Evolutionary conservation across 2,329 filamentous ascomycete genomes (phyloP), one percentile per base, ranked within the genome.

Genomic region (Cladobotryum protrusum): DNA sequence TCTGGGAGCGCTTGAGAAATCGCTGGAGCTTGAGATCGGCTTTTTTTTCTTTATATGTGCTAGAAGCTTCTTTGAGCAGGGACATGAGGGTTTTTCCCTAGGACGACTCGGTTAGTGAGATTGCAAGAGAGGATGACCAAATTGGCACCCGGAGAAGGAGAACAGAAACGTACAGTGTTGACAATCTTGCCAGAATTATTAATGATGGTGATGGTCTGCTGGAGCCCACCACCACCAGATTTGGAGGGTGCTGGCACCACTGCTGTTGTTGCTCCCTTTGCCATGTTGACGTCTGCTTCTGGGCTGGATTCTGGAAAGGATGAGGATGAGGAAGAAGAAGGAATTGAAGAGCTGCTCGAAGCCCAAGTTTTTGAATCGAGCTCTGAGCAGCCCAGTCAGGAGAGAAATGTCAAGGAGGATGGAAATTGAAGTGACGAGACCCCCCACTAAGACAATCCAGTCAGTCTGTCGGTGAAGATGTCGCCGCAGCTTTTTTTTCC

Each of bases 161-260:
- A 45, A 40, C n/a, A 17, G 34, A 47, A 11, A 75, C 85, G 67
- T 76, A 91, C 89, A 52, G 86, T 93, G 76, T 85, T 91, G 60
- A 96, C 88, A 45, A 95, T 84, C 72, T 95, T 95, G 61, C 89
- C 89, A 51, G 89, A 93, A 62, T 78, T 90, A 73, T 95, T 93
- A 70, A 95, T 86, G 62, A 95, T 87, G 57, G 89, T 91, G 59
- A 96, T 83, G 45, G 88, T 92, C 70, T 95, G 85, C 48, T 74
- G 69, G 54, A 75, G 67, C 42, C 70, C 63, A 70, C 75, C 73
- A 24, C 45, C 45, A 24, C 37, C 35, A 37, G 42, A 11, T 17
- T 24, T 15, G 17, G 45, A 40, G 39, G 40, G 48, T 45, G 9
- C 37, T 50, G 17, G 29, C 36, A 29, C 32, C 17, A 36, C 29